Percentiles rank a stretch among this genome's conserved stretches.
These are phyloP conservation scores for Claviceps pusilla DNA, from an alignment of 2,329 filamentous ascomycete species.

Conservation along the genomic window DNA sequence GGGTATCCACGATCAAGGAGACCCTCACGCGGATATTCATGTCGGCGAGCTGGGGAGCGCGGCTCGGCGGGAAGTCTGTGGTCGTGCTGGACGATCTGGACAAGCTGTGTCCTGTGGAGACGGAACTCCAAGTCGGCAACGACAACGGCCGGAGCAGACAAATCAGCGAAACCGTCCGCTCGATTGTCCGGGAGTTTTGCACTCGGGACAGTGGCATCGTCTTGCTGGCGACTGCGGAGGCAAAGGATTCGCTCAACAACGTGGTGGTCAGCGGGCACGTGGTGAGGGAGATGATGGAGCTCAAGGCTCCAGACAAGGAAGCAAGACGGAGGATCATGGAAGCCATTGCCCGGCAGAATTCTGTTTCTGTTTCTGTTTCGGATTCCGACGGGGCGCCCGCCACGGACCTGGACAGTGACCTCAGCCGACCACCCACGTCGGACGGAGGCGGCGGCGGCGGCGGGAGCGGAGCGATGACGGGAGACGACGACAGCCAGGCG, in stretches of 20 bases:
- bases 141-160: slow-evolving; percentile 88
- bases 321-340: slow-evolving; percentile 72
- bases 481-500: slow-evolving; percentile 40
- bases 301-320: slow-evolving; percentile 89
- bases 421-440: slow-evolving; percentile 42
- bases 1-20: slow-evolving; percentile 82
- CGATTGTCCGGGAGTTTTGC: slow-evolving; percentile 73
- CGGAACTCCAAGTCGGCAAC: slow-evolving; percentile 81
- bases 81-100: slow-evolving; percentile 90
- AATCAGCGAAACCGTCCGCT: slow-evolving; percentile 75
- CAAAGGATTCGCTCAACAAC: slow-evolving; percentile 83
- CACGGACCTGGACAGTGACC: slow-evolving; percentile 20
- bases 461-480: slow-evolving; percentile 14
- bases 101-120: slow-evolving; percentile 82
- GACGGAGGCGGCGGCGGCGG: slow-evolving; percentile 36
- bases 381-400: slow-evolving; percentile 17
- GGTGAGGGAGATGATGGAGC: slow-evolving; percentile 73
- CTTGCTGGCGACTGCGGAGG: slow-evolving; percentile 76
- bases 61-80: slow-evolving; percentile 67
- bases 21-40: slow-evolving; percentile 73
- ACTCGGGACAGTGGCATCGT: slow-evolving; percentile 66
- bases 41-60: slow-evolving; percentile 77
- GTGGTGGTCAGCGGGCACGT: slow-evolving; percentile 84
- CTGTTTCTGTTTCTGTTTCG: slow-evolving; percentile 13
- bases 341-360: slow-evolving; percentile 49